Conservation (phyloP, 345 rosid species). For the Acer campestre region DNA sequence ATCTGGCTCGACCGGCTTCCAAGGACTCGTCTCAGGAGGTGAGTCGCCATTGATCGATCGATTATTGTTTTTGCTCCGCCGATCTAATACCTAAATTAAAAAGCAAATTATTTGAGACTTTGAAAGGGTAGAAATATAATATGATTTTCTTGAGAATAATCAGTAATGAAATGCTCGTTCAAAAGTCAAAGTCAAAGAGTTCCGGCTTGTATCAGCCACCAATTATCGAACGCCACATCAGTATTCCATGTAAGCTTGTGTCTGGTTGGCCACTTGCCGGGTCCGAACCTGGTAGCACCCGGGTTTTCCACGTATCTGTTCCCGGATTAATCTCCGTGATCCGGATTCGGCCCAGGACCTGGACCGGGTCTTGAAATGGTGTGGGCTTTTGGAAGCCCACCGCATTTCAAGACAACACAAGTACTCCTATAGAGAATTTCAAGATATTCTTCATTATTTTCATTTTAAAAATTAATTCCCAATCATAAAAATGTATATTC, state of each 20-base stretch:
- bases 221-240: background rate
- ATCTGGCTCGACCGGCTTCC: conserved; percentile 40
- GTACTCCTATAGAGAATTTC: no score
- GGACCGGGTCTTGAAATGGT: no score
- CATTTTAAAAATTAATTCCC: no score
- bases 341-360: no score
- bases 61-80: background rate
- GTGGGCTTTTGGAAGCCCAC: no score
- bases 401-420: no score
- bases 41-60: conserved; percentile 42
- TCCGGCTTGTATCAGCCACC: background rate
- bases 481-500: no score
- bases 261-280: background rate
- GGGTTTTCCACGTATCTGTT: no score
- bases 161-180: background rate
- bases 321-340: no score
- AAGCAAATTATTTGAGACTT: background rate
- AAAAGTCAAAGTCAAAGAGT: background rate
- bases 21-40: conserved; percentile 47
- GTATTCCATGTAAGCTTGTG: no score
- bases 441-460: no score
- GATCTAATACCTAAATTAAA: background rate
- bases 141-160: background rate
- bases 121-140: background rate
- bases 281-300: background rate